Evolutionary conservation across 257 asterid species (phyloP), one percentile per base, ranked within the genome.

Genomic region (Cinchona pubescens): DNA sequence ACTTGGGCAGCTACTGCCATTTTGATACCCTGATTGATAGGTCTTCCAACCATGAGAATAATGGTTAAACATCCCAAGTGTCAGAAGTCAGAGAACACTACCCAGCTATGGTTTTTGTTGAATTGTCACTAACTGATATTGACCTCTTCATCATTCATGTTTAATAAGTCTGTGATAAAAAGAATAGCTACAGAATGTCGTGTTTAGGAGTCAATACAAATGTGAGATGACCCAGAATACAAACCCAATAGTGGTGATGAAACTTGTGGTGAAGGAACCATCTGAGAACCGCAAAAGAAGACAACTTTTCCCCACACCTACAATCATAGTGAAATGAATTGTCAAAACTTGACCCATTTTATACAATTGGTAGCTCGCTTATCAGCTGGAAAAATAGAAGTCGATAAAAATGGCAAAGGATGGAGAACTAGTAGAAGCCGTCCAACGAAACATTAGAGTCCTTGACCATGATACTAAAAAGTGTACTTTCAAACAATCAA

Each of bases 231-330:
- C 63, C 10, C 23, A 68, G 70, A 76, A 74, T 60, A 85, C 96
- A 73, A 83, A 91, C 96, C 97, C 93, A 80, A 91, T 91, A 65
- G 93, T 91, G 71, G 95, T 89, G 72, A 91, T 91, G 85, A 87
- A 91, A 79, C 93, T 91, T 71, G 95, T 89, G 23, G 91, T 86
- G 84, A 91, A 91, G 72, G 95, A 91, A 79, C 95, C 96, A 79
- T 90, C 92, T 11, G 84, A 86, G 85, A 83, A 81, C 40, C 80
- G 74, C 78, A 78, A 69, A 48, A 79, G 83, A 49, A 84, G 67
- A 78, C 88, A 85, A 79, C 83, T 78, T 65, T 81, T 83, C 63
- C 86, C 86, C 71, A 83, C 86, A 79, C 86, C 86, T 83, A 75
- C 42, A 82, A 68, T 55, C 46, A 38, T 46, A 23, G 46, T 35